Evolutionary conservation across 2,329 filamentous ascomycete species (phyloP), one percentile per base, ranked within the genome.

Genomic region (Nannizziopsis arthrosporioides): DNA sequence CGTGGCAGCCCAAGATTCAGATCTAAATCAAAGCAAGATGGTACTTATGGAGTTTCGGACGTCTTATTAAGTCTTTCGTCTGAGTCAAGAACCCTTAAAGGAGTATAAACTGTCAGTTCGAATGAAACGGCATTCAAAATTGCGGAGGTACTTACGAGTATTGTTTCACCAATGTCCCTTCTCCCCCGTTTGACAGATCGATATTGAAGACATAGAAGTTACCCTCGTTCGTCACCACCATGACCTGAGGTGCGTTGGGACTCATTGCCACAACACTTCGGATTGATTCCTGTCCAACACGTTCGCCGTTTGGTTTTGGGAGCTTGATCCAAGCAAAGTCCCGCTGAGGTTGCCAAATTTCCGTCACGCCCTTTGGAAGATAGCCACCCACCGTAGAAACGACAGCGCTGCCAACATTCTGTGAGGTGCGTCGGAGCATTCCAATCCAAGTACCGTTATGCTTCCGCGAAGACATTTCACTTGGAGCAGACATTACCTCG

Each of bases 281-380:
- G 36, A 94, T 67, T 0, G 85, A 81, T 0, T 74, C 71, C 32
- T 54, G 58, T 42, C 63, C 59, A 1, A 61, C 54, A 3, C 59
- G 59, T 27, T 65, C 60, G 18, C 67, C 67, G 7, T 57, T 60
- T 35, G 65, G 49, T 60, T 84, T 86, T 11, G 90, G 90, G 42
- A 98, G 78, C 63, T 92, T 94, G 61, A 96, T 89, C 74, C 86
- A 96, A 1, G 92, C 92, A 68, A 98, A 98, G 66, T 98, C 92
- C 47, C 92, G 79, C 51, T 84, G 73, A 0, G 92, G 92, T 60
- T 98, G 92, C 89, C 89, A 96, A 76, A 96, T 95, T 67, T 96
- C 90, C 1, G 90, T 90, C 3, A 98, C 88, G 1, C 89, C 90
- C 59, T 85, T 85, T 0, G 92, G 92, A 1, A 98, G 73, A 63